Conservation (phyloP, 1,284 basidiomycete species). For the Apiotrichum porosum region DNA sequence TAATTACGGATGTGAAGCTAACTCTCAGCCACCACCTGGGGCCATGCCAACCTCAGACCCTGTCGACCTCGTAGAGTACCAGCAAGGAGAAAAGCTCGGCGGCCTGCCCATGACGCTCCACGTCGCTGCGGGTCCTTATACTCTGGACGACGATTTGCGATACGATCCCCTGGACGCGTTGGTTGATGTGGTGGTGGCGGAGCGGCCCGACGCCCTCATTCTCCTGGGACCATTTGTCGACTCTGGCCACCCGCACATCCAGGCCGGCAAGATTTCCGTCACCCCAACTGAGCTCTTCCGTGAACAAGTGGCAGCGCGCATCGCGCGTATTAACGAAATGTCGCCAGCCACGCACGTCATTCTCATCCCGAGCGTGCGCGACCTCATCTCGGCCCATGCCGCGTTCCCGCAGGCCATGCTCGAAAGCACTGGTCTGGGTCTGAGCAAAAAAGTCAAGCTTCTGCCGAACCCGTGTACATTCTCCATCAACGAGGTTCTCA, state of each 20-base stretch:
- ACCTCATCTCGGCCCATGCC: constrained; percentile 71
- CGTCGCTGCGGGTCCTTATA: constrained; percentile 76
- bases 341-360: constrained; percentile 67
- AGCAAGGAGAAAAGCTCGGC: constrained; percentile 40
- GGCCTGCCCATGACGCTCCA: constrained; percentile 59
- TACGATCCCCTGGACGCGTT: constrained; percentile 66
- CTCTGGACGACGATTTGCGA: constrained; percentile 66
- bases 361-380: constrained; percentile 74
- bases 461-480: constrained; percentile 86
- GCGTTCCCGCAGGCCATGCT: constrained; percentile 85
- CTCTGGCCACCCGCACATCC: constrained; percentile 65
- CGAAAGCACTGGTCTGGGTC: constrained; percentile 47
- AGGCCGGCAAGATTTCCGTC: constrained; percentile 63
- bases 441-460: constrained; percentile 61
- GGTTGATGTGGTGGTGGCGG: constrained; percentile 56
- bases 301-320: constrained; percentile 58
- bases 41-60: constrained; percentile 39
- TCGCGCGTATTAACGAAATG: constrained; percentile 59
- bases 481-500: constrained; percentile 73
- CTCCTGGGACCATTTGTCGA: constrained; percentile 88
- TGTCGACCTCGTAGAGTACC: constrained; percentile 35
- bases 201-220: constrained; percentile 70
- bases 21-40: constrained; percentile 46
- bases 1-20: not conserved
- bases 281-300: constrained; percentile 68